Base-by-base conservation (phyloP, 139 green algal genomes). In the Chara braunii region DNA sequence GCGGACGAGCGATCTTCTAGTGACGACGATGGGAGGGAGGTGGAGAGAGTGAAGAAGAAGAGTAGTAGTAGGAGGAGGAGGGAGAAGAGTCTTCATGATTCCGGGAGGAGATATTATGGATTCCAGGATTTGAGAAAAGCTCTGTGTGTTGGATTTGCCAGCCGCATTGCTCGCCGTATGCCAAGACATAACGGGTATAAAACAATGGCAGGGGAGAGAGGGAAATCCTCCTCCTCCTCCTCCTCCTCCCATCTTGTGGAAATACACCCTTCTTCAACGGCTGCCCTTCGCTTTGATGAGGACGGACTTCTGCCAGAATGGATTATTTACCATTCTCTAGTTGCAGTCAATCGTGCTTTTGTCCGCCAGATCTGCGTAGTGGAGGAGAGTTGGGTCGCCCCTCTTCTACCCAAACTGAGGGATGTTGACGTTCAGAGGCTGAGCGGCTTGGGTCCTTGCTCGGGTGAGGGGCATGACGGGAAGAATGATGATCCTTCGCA, bases 281-380 rank as follows among this genome's bases (percentile, higher is more conserved):
- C 67, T 18, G 26, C 37, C 1, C 22, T 69, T 51, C 31, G 42
- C 1, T 79, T 81, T 48, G 90, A 97, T 58, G 85, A 83, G 3
- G 85, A 95, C 37, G 91, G 91, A 2, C 78, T 97, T 67, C 76
- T 92, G 36, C 91, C 91, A 6, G 87, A 94, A 64, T 97, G 88
- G 86, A 44, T 97, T 2, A 58, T 97, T 9, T 97, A 94, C 68
- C 87, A 96, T 57, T 87, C 94, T 78, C 78, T 95, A 22, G 80
- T 97, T 23, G 64, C 80, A 28, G 94, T 86, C 0, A 79, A 68
- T 0, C 64, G 78, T 1, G 78, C 85, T 2, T 94, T 91, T 70
- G 74, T 96, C 23, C 75, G 80, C 36, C 74, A 85, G 62, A 86
- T 87, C 59, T 95, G 87, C 60, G 75, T 84, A 9, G 85, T 92